phyloP scores from a whole-genome alignment of 306 rosid species.

The Dryas alaskensis region DNA sequence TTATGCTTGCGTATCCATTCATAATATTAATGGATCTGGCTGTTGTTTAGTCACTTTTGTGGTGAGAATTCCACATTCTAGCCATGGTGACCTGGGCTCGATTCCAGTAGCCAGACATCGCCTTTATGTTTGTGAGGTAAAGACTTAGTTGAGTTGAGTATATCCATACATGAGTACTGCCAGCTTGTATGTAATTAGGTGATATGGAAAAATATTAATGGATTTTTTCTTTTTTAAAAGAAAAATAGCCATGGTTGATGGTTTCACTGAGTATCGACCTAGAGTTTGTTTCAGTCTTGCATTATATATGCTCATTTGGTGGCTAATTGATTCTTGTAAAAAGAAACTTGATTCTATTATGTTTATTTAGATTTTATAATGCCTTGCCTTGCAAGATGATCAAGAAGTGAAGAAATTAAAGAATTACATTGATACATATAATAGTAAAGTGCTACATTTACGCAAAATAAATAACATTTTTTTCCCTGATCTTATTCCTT shows the following conservation, averaged over 20 bases:
- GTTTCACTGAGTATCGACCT: not conserved
- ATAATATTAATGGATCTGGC: not conserved
- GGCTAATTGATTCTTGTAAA: not conserved
- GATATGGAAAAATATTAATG: not conserved
- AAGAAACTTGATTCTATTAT: not conserved
- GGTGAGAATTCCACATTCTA: not conserved
- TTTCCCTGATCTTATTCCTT: not conserved
- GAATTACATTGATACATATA: not conserved
- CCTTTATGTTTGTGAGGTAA: not conserved
- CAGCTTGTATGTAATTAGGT: not conserved
- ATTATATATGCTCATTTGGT: not conserved
- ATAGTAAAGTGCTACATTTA: not conserved
- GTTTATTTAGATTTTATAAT: not conserved
- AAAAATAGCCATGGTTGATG: too few species aligned
- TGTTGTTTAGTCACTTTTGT: not conserved
- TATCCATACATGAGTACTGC: not conserved
- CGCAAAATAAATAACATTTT: not conserved
- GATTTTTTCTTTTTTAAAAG: not conserved
- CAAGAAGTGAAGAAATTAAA: not conserved
- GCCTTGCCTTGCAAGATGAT: not conserved
- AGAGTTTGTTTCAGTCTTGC: not conserved
- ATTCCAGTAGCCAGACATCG: not conserved
- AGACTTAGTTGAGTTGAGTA: not conserved
- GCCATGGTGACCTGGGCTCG: not conserved
- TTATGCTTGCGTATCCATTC: not conserved